Evolutionary conservation across 2,329 filamentous ascomycete genomes (phyloP), one percentile per base, ranked within the genome.

Genomic region (Boeremia exigua): DNA sequence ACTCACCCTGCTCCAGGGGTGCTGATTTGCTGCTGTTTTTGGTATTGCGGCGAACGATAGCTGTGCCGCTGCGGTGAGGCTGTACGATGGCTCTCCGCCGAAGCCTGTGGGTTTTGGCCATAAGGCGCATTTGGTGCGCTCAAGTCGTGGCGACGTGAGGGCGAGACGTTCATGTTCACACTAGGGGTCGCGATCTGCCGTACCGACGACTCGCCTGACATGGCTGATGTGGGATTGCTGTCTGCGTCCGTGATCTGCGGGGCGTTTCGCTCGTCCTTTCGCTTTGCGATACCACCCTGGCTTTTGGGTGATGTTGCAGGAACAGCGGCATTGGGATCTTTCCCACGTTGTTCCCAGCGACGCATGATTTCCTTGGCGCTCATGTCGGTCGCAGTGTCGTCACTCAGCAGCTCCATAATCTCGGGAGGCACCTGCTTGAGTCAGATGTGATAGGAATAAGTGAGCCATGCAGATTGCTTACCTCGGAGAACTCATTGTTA

Each of bases 341-440:
- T 90, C 77, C 78, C 87, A 59, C 95, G 88, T 70, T 96, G 91
- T 45, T 92, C 92, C 76, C 96, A 97, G 53, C 92, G 87, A 74
- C 94, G 96, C 47, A 99, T 83, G 50, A 99, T 98, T 70, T 99
- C 95, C 76, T 99, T 99, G 6, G 93, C 96, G 1, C 94, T 97
- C 59, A 97, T 88, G 57, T 99, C 94, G 40, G 89, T 88, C 61
- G 84, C 88, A 69, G 87, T 89, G 72, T 88, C 91, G 74, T 99
- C 94, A 71, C 88, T 91, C 25, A 98, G 82, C 48, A 97, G 88
- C 48, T 90, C 88, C 68, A 93, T 87, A 25, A 99, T 84, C 71
- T 98, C 93, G 72, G 96, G 92, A 0, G 95, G 95, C 42, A 99
- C 92, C 95, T 98, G 34, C 32, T 32, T 37, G 48, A 61, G 19